These are phyloP conservation scores for Plasmopara halstedii DNA, from an alignment of 352 stramenopile species.

Conservation along the genomic window DNA sequence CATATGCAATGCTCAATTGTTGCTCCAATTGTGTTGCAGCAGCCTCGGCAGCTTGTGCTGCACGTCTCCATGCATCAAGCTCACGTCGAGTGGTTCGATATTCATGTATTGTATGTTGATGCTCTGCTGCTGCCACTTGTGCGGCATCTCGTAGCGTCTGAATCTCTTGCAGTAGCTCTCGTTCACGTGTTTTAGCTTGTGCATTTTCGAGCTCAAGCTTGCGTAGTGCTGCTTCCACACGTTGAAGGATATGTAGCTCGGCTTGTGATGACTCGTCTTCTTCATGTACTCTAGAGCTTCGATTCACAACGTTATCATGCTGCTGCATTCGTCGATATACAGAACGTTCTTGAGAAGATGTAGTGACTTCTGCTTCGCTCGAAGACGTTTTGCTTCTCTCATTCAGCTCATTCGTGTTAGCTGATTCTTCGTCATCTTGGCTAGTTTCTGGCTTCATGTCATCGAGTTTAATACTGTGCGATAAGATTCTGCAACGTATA, in stretches of 20 bases:
- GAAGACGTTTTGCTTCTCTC: not conserved
- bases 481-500: conserved; percentile 2
- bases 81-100: conserved; percentile 32
- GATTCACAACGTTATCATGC: conserved; percentile 2
- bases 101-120: conserved; percentile 43
- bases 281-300: conserved; percentile 2
- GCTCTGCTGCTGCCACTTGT: conserved; percentile 43
- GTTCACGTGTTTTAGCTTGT: conserved; percentile 37
- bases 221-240: conserved; percentile 60
- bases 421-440: conserved; percentile 9
- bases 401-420: no score
- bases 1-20: conserved; percentile 47
- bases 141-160: conserved; percentile 46
- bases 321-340: conserved; percentile 3
- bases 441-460: conserved; percentile 7
- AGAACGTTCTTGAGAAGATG: not conserved
- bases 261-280: conserved; percentile 18
- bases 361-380: not conserved
- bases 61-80: conserved; percentile 49
- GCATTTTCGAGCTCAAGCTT: conserved; percentile 67
- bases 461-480: not conserved
- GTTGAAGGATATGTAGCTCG: conserved; percentile 57
- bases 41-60: conserved; percentile 37
- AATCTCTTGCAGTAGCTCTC: conserved; percentile 41
- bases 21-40: conserved; percentile 46